Percentiles rank a stretch among this genome's conserved stretches.
phyloP scores from a whole-genome alignment of 176 grass and related monocot genomes.

The Metroxylon sagu region DNA sequence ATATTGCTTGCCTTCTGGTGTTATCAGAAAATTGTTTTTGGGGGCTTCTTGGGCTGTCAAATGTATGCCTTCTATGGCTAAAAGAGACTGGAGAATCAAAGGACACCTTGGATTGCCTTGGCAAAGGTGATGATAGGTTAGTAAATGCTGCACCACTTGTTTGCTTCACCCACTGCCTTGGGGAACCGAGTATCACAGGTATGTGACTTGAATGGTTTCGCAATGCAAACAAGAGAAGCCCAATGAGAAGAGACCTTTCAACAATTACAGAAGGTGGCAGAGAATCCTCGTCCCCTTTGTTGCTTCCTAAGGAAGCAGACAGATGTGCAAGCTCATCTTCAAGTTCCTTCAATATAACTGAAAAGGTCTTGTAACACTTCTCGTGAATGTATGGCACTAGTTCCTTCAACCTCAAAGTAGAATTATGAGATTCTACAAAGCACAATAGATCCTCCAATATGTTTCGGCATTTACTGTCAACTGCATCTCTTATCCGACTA shows the following conservation, averaged over 20 bases:
- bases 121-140: conserved; percentile 38
- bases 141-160: conserved; percentile 34
- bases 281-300: conserved; percentile 27
- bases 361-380: conserved; percentile 77
- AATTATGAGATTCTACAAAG: conserved; percentile 95
- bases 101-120: conserved; percentile 40
- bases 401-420: conserved; percentile 63
- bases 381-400: conserved; percentile 87
- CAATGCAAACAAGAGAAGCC: conserved; percentile 81
- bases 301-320: conserved; percentile 43
- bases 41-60: conserved; percentile 74
- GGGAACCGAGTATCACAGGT: conserved; percentile 75
- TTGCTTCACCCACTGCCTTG: conserved; percentile 83
- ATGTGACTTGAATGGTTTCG: conserved; percentile 86
- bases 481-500: conserved; percentile 67
- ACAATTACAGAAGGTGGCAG: conserved; percentile 56
- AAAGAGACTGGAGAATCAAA: conserved; percentile 46
- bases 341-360: conserved; percentile 54
- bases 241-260: conserved; percentile 83
- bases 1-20: conserved; percentile 74
- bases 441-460: conserved; percentile 87
- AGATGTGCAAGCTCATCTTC: conserved; percentile 61
- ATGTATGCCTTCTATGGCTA: conserved; percentile 45
- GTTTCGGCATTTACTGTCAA: conserved; percentile 82
- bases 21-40: conserved; percentile 46